Base-by-base conservation (phyloP, 2,329 filamentous ascomycete genomes). In the Helminthosporium solani region DNA sequence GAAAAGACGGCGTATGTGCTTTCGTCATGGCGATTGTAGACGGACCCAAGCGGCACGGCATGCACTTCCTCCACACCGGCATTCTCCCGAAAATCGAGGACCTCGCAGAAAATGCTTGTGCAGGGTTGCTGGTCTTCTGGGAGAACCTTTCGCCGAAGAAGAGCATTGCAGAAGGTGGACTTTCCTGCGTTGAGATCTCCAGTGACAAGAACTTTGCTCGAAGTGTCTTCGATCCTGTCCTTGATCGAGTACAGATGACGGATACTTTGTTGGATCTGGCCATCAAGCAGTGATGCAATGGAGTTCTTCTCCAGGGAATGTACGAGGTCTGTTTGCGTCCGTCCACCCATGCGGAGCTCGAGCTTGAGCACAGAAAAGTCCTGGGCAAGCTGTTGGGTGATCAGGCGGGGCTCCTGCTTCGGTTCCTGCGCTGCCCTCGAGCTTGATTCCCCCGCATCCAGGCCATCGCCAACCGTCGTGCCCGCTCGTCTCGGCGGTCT, bases 71-170 rank as follows among this genome's bases (percentile, higher is more conserved):
- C 94, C 2, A 96, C 70, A 2, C 90, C 88, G 23, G 84, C 85
- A 63, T 99, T 99, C 67, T 96, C 90, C 54, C 89, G 83, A 4
- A 88, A 87, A 70, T 99, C 91, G 47, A 99, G 73, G 2, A 99
- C 94, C 68, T 99, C 94, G 68, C 94, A 99, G 73, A 99, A 99
- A 46, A 99, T 96, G 71, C 90, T 94, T 2, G 94, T 99, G 71
- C 94, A 99, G 1, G 94, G 94, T 66, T 97, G 94, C 70, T 99
- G 92, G 61, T 99, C 94, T 71, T 97, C 94, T 0, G 94, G 94
- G 3, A 99, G 74, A 21, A 99, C 82, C 71, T 97, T 97, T 52
- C 91, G 84, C 50, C 94, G 86, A 33, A 99, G 74, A 2, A 99
- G 76, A n/a, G 94, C 94, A 70, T 99, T 99, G 75, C 94, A 99